Percentiles rank a stretch among this genome's conserved stretches.
These are phyloP conservation scores for Adansonia grandidieri DNA, from an alignment of 441 rosid species.

Conservation along the genomic window DNA sequence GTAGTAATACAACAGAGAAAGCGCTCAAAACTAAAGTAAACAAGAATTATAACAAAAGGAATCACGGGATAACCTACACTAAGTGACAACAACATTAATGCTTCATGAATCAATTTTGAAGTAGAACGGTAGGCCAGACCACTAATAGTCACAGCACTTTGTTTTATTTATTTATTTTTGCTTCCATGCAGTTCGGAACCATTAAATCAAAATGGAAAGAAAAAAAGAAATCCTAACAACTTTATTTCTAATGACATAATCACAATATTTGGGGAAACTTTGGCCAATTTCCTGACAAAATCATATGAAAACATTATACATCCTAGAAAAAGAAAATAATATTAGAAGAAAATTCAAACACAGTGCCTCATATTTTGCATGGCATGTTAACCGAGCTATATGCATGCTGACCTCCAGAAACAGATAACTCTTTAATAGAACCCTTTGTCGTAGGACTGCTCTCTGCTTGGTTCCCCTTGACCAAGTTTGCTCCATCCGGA, in stretches of 20 bases:
- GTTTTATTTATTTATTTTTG: not conserved
- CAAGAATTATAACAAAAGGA: conserved; percentile 4
- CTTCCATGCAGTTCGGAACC: not conserved
- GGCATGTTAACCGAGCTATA: not conserved
- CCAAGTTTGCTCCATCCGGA: conserved; percentile 57
- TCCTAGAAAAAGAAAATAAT: not conserved
- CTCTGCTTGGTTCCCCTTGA: conserved; percentile 57
- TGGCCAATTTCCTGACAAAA: conserved; percentile 10
- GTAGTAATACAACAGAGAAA: not conserved
- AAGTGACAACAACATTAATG: not conserved
- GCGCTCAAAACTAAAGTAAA: not conserved
- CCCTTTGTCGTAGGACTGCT: conserved; percentile 81
- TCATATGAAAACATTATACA: conserved; percentile 11
- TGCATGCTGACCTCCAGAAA: conserved; percentile 69
- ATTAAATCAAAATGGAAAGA: not conserved
- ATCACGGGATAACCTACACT: not conserved
- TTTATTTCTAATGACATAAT: not conserved
- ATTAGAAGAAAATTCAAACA: conserved; percentile 6
- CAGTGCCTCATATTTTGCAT: not conserved
- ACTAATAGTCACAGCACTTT: not conserved
- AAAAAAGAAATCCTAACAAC: not conserved
- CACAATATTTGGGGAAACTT: not conserved
- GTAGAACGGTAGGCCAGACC: not conserved
- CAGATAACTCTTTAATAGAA: conserved; percentile 67
- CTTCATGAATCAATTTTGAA: conserved; percentile 7